Evolutionary conservation across 768 basidiomycete species (phyloP).

Genomic region (Gymnopilus dilepis): DNA sequence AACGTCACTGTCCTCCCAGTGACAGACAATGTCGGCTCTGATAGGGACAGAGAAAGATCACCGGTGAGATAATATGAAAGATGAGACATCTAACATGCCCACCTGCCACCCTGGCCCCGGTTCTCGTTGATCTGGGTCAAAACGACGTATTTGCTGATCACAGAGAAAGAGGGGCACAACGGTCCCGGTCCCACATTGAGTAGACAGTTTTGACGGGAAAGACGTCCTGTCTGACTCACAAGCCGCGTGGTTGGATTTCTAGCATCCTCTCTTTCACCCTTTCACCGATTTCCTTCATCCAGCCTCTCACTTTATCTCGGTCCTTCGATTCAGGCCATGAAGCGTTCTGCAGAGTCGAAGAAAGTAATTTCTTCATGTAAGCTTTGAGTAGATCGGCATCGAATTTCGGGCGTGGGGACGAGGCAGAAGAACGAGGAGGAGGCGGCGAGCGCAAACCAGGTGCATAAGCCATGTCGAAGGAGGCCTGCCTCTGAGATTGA

Average conservation of each 20-base stretch:
- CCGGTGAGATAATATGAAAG: slow-evolving; percentile 17
- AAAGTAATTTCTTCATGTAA: slow-evolving; percentile 84
- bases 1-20: slow-evolving; percentile 87
- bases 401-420: slow-evolving; percentile 66
- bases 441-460: slow-evolving; percentile 66
- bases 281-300: slow-evolving; percentile 86
- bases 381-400: slow-evolving; percentile 74
- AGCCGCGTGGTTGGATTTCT: slow-evolving; percentile 80
- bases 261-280: slow-evolving; percentile 87
- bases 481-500: not conserved
- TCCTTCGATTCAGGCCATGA: slow-evolving; percentile 75
- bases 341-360: slow-evolving; percentile 66
- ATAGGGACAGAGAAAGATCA: slow-evolving; percentile 12
- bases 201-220: slow-evolving; percentile 5
- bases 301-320: slow-evolving; percentile 68
- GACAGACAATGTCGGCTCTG: slow-evolving; percentile 82
- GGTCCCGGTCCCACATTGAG: slow-evolving; percentile 12
- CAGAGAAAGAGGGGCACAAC: slow-evolving; percentile 8
- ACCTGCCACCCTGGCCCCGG: slow-evolving; percentile 85
- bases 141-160: slow-evolving; percentile 81
- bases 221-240: slow-evolving; percentile 55
- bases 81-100: slow-evolving; percentile 33
- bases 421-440: slow-evolving; percentile 62
- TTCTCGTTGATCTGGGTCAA: slow-evolving; percentile 87
- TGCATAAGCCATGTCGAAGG: slow-evolving; percentile 24